A percentile compares a stretch with the other conserved stretches of the same genome.
These are phyloP conservation scores for Fomitopsis schrenkii DNA, from an alignment of 1,284 basidiomycete species.

Conservation along the genomic window DNA sequence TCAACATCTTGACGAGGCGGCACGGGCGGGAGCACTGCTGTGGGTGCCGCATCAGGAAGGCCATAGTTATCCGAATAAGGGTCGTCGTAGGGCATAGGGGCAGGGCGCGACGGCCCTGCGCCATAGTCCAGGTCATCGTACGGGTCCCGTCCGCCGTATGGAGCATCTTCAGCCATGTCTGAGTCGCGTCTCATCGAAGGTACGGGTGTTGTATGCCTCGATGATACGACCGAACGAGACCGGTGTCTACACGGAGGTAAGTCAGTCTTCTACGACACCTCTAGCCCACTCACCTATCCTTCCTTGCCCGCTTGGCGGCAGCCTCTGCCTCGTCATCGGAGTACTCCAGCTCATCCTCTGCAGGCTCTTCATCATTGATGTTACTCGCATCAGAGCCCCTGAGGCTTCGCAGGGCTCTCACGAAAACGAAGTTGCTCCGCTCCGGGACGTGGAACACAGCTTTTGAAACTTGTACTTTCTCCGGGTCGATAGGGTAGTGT, in stretches of 20 bases:
- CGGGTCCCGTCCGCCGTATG: constrained; percentile 58
- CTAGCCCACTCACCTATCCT: constrained; percentile 42
- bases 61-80: constrained; percentile 60
- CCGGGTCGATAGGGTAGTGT: constrained; percentile 50
- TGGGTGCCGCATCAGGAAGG: constrained; percentile 7
- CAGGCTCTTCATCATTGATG: constrained; percentile 85
- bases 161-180: constrained; percentile 42
- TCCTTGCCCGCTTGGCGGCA: constrained; percentile 53
- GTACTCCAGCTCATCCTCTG: constrained; percentile 82
- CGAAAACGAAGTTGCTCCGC: constrained; percentile 76
- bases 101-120: constrained; percentile 51
- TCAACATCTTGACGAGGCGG: neutral
- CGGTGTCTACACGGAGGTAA: constrained; percentile 38
- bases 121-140: constrained; percentile 59
- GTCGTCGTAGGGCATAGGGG: constrained; percentile 70
- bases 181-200: constrained; percentile 51
- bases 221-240: constrained; percentile 44
- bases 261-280: neutral
- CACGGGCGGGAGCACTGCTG: neutral
- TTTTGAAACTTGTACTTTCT: constrained; percentile 48
- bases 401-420: constrained; percentile 55
- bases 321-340: constrained; percentile 88
- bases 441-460: constrained; percentile 76
- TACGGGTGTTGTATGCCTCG: constrained; percentile 50
- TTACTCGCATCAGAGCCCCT: constrained; percentile 93